These are phyloP conservation scores for Elsinoe necatrix DNA, from an alignment of 2,329 filamentous ascomycete species.

Conservation along the genomic window DNA sequence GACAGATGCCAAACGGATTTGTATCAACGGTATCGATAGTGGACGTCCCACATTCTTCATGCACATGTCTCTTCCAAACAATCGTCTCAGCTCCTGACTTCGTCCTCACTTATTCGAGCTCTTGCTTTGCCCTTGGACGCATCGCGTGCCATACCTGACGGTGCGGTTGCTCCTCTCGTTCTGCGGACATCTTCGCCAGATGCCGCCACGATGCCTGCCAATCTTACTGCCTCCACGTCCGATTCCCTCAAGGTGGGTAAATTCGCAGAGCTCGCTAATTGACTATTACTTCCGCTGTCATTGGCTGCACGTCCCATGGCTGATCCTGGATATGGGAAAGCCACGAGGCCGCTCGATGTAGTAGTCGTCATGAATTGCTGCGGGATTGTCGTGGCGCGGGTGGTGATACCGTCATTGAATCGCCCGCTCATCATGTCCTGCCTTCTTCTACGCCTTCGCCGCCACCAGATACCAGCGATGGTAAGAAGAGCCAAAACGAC, in stretches of 20 bases:
- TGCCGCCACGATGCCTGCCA: background rate
- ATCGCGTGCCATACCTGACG: background rate
- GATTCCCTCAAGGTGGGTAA: constrained; percentile 16
- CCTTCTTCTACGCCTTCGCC: constrained; percentile 64
- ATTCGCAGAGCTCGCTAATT: constrained; percentile 13
- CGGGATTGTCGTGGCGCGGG: constrained; percentile 18
- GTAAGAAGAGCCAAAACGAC: constrained; percentile 60
- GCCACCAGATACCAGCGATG: constrained; percentile 60
- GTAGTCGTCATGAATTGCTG: background rate
- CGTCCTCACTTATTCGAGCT: constrained; percentile 1
- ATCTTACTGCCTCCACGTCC: constrained; percentile 5
- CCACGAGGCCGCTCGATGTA: constrained; percentile 8
- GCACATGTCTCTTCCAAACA: background rate
- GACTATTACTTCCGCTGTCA: background rate
- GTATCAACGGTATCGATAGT: background rate
- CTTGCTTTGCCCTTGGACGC: background rate
- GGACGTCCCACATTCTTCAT: background rate
- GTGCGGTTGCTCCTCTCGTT: background rate
- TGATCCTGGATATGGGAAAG: background rate
- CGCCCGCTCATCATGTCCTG: constrained; percentile 41
- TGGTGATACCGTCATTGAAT: constrained; percentile 33
- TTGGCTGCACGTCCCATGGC: background rate
- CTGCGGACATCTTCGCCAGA: background rate
- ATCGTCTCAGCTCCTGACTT: background rate
- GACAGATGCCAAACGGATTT: background rate